phyloP scores from a whole-genome alignment of 306 rosid genomes.

The Cicer judaicum region DNA sequence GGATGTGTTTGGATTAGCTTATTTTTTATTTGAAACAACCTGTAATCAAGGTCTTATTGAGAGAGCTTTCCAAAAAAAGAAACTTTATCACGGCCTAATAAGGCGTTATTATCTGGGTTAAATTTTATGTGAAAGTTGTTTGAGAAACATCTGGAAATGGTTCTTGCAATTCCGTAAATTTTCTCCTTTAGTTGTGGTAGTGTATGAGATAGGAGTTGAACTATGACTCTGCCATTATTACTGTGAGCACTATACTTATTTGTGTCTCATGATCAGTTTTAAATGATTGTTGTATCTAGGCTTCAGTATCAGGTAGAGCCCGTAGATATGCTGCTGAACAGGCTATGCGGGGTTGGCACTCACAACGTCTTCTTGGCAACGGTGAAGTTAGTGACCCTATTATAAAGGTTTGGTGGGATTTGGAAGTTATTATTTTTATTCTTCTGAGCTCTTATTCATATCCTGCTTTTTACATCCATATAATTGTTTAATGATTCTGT shows the following conservation, averaged over 20 bases:
- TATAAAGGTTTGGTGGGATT: conserved; percentile 70
- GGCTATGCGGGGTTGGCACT: conserved; percentile 99
- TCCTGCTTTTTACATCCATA: conserved; percentile 28
- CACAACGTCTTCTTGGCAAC: conserved; percentile 90
- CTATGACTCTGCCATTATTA: conserved; percentile 2
- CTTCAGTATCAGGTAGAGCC: conserved; percentile 88
- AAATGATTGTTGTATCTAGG: conserved; percentile 53
- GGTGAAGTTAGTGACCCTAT: conserved; percentile 98
- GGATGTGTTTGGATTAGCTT: conserved; percentile 22
- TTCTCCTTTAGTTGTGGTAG: conserved; percentile 12
- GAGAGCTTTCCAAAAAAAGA: not conserved
- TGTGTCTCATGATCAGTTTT: conserved; percentile 19
- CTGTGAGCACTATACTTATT: not conserved
- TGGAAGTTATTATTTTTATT: conserved; percentile 37
- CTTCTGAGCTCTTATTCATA: conserved; percentile 7
- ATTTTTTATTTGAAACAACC: conserved; percentile 20
- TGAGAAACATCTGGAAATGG: conserved; percentile 28
- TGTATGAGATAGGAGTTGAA: conserved; percentile 29
- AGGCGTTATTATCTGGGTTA: conserved; percentile 24
- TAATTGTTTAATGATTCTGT: conserved; percentile 36
- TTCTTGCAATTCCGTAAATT: conserved; percentile 17
- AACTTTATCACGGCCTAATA: not conserved
- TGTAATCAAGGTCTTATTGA: not conserved
- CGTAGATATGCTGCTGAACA: conserved; percentile 98
- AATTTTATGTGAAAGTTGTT: conserved; percentile 22